Conservation (phyloP, 192 early-diverging fungal species). For the Mortierella antarctica region DNA sequence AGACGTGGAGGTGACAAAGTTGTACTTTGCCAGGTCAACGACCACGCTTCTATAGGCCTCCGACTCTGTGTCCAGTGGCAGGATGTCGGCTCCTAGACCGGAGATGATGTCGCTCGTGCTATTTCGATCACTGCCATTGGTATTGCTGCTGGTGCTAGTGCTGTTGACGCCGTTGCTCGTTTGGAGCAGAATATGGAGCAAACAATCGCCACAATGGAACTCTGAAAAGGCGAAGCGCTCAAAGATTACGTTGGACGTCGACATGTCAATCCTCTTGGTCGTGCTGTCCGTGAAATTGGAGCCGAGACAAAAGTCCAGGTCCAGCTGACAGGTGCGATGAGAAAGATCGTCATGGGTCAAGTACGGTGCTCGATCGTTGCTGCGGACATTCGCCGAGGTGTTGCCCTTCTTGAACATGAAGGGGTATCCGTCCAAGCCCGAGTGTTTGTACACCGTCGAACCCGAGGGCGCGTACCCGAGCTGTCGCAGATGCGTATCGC, state of each 20-base stretch:
- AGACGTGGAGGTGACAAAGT: slow-evolving; percentile 29
- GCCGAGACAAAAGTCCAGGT: slow-evolving; percentile 32
- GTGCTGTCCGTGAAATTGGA: slow-evolving; percentile 13
- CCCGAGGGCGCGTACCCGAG: slow-evolving; percentile 2
- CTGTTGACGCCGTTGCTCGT: neutral
- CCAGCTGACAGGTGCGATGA: slow-evolving; percentile 15
- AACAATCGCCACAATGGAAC: slow-evolving; percentile 53
- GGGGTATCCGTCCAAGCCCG: slow-evolving; percentile 48
- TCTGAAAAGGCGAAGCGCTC: slow-evolving; percentile 33
- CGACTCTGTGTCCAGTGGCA: slow-evolving; percentile 20
- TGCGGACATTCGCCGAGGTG: neutral
- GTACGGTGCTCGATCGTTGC: neutral
- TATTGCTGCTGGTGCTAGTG: neutral
- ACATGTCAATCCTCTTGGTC: neutral
- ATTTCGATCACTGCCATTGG: too few relatives aligned
- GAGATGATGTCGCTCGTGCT: neutral
- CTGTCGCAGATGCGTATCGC: neutral
- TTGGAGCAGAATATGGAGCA: slow-evolving; percentile 42
- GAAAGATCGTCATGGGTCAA: neutral
- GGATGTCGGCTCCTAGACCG: slow-evolving; percentile 21
- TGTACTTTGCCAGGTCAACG: slow-evolving; percentile 35
- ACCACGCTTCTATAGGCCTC: slow-evolving; percentile 7
- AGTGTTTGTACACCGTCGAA: slow-evolving; percentile 10
- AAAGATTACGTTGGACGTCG: slow-evolving; percentile 16
- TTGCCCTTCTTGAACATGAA: slow-evolving; percentile 13